Conservation (phyloP, 495 filamentous ascomycete species). For the Penicillium waksmanii region DNA sequence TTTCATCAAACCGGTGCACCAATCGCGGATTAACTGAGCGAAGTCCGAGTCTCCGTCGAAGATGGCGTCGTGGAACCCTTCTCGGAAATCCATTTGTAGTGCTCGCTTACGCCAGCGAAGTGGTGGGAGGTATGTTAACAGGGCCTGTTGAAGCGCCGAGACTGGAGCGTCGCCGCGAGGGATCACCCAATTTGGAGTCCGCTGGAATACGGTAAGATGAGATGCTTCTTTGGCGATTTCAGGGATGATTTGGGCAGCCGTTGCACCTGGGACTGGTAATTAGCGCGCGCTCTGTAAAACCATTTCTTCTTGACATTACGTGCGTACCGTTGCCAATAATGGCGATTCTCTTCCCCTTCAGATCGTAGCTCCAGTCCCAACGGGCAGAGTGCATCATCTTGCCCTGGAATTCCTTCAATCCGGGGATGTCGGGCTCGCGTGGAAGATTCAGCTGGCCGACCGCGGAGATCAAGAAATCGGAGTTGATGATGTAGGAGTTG, state of each 20-base stretch:
- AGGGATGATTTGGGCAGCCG: conserved; percentile 72
- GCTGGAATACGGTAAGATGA: conserved; percentile 66
- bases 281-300: background rate
- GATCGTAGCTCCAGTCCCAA: conserved; percentile 54
- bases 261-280: conserved; percentile 52
- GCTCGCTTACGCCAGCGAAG: conserved; percentile 52
- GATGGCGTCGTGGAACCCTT: conserved; percentile 44
- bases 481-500: conserved; percentile 45
- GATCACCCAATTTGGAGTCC: conserved; percentile 69
- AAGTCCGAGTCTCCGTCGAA: conserved; percentile 37
- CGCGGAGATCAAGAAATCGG: conserved; percentile 66
- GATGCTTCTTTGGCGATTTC: conserved; percentile 59
- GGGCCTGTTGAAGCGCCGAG: conserved; percentile 37
- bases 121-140: conserved; percentile 48
- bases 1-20: conserved; percentile 35
- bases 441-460: conserved; percentile 68
- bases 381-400: conserved; percentile 58
- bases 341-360: conserved; percentile 54
- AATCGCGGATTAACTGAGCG: conserved; percentile 36
- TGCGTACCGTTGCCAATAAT: conserved; percentile 57
- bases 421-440: conserved; percentile 60
- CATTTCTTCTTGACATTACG: background rate
- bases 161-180: conserved; percentile 49
- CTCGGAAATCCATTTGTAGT: conserved; percentile 51
- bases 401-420: conserved; percentile 59